These are phyloP conservation scores for Lactarius deliciosus DNA, from an alignment of 768 basidiomycete genomes.

Conservation along the genomic window DNA sequence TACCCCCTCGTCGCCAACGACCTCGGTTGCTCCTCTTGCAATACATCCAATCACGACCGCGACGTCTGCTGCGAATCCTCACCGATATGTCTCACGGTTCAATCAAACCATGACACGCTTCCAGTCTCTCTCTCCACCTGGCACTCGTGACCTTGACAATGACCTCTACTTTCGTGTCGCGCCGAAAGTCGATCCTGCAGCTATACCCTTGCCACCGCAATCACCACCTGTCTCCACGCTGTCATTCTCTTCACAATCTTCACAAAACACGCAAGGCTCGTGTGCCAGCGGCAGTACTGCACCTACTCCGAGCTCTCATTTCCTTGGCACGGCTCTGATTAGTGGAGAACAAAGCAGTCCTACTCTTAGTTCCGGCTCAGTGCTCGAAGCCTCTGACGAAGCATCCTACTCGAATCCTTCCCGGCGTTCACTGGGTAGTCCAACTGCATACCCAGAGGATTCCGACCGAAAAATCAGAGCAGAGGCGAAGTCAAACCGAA, in stretches of 20 bases:
- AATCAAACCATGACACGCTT: conserved; percentile 25
- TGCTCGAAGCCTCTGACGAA: conserved; percentile 14
- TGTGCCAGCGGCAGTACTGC: conserved; percentile 40
- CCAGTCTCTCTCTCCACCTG: conserved; percentile 29
- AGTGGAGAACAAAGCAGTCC: conserved; percentile 4
- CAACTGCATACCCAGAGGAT: conserved; percentile 21
- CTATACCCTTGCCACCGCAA: conserved; percentile 61
- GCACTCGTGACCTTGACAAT: conserved; percentile 35
- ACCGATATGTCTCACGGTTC: conserved; percentile 39
- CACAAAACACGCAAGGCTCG: conserved; percentile 42
- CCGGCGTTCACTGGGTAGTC: conserved; percentile 10
- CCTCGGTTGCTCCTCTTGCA: conserved; percentile 14
- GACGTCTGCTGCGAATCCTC: conserved; percentile 55
- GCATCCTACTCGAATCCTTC: conserved; percentile 15
- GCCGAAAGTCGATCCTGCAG: conserved; percentile 52
- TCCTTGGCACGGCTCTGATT: conserved; percentile 32
- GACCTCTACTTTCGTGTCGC: conserved; percentile 35
- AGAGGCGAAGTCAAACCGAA: conserved; percentile 82
- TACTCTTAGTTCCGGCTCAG: neutral
- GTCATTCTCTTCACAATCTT: conserved; percentile 72
- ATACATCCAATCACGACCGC: conserved; percentile 57
- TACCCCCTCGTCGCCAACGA: conserved; percentile 25
- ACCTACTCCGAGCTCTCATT: conserved; percentile 45
- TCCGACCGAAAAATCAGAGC: conserved; percentile 59
- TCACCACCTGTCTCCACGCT: conserved; percentile 71